Evolutionary conservation across 495 filamentous ascomycete genomes (phyloP), one percentile per base, ranked within the genome.

Genomic region (Trichoderma orchidacearum): DNA sequence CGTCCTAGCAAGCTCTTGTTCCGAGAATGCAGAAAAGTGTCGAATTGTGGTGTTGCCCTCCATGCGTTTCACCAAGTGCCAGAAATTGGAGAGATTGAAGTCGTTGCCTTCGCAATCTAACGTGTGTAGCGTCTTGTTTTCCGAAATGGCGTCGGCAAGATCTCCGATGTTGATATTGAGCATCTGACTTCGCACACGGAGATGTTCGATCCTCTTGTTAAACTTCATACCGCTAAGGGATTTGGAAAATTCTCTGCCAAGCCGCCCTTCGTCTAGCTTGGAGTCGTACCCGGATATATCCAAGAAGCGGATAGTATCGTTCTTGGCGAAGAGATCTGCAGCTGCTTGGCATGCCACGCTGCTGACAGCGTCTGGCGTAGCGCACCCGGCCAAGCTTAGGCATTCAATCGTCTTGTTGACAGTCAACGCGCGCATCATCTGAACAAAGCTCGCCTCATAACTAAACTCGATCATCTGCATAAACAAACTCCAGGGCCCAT

Each of bases 251-350:
- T 89, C 90, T 59, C 82, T 84, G 18, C 92, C 90, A 32, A 96
- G 83, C 41, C 86, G 82, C 0, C 87, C 85, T 48, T 89, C 87
- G 64, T 96, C 93, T 25, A 96, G 74, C 63, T 91, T 85, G 7
- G 89, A 87, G 60, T 86, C 86, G 65, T 95, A 93, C 5, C 93
- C 93, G 6, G 90, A 93, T 45, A 96, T 81, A 64, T 96, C 86
- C 15, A 98, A 70, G 55, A 82, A 86, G 56, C 82, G 78, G 12
- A 98, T 72, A 0, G 85, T 87, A 9, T 77, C 70, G 61, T 98
- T 96, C 54, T 82, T 74, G 28, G 85, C 81, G 59, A 98, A 88
- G 70, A 96, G 80, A 38, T 76, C 58, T 60, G 86, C 80, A 15
- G 96, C 64, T n/a, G 83, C 75, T 41, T 81, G 75, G 59, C 85